These are phyloP conservation scores for Elsinoe batatas DNA, from an alignment of 2,329 filamentous ascomycete genomes.

Conservation along the genomic window DNA sequence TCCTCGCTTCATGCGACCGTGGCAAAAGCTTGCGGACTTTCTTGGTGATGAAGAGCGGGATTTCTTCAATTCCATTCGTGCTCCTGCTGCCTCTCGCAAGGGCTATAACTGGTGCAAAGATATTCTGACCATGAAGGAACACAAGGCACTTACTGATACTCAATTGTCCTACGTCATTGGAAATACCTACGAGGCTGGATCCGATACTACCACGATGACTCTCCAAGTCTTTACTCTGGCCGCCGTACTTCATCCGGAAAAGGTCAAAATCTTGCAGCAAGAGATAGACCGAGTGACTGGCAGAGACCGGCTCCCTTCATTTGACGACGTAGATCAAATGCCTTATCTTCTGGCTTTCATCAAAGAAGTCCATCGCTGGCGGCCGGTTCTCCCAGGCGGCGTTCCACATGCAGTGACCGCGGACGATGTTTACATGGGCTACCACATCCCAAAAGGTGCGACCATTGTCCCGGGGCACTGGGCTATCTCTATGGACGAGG, in stretches of 20 bases:
- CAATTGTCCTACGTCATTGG: no score
- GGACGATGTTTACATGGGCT: slow-evolving; percentile 24
- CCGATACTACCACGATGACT: slow-evolving; percentile 31
- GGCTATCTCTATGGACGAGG: slow-evolving; percentile 31
- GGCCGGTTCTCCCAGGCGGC: neutral
- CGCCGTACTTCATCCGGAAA: slow-evolving; percentile 20
- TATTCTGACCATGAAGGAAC: no score
- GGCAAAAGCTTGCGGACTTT: no score
- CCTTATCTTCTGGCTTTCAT: slow-evolving; percentile 26
- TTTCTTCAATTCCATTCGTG: no score
- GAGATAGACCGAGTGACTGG: slow-evolving; percentile 20
- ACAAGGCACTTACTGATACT: no score
- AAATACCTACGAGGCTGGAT: slow-evolving; percentile 26
- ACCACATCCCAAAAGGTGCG: slow-evolving; percentile 30
- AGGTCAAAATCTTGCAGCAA: slow-evolving; percentile 17
- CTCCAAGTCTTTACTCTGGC: slow-evolving; percentile 29
- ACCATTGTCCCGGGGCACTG: slow-evolving; percentile 30
- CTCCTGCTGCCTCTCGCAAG: no score
- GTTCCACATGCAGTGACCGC: neutral
- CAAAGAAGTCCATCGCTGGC: slow-evolving; percentile 22
- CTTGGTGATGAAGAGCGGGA: no score
- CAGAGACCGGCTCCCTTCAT: slow-evolving; percentile 21
- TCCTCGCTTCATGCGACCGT: no score
- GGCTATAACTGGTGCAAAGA: no score
- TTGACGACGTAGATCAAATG: slow-evolving; percentile 25